A percentile compares a stretch with the other conserved stretches of the same genome.
These are phyloP conservation scores for Aspergillus transmontanensis DNA, from an alignment of 2,329 filamentous ascomycete genomes.

Conservation along the genomic window DNA sequence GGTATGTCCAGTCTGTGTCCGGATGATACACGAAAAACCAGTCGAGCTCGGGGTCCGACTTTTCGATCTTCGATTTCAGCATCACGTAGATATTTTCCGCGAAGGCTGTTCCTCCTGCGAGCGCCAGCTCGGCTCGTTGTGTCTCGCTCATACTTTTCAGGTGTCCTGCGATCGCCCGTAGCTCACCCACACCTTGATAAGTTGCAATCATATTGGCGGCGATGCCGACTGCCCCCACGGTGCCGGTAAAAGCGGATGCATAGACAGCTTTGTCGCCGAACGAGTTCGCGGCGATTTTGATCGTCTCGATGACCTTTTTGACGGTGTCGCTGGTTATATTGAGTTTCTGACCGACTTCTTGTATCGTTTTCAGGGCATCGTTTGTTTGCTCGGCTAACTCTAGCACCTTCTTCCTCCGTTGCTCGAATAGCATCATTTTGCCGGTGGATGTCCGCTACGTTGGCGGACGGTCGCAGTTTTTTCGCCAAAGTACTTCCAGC, in stretches of 20 bases:
- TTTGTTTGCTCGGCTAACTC: background rate
- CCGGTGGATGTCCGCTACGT: background rate
- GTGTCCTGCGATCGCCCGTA: conserved; percentile 7
- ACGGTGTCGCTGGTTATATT: background rate
- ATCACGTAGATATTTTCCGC: conserved; percentile 7
- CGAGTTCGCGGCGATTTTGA: conserved; percentile 4
- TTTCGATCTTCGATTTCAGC: conserved; percentile 6
- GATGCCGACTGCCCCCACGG: background rate
- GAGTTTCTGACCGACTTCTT: background rate
- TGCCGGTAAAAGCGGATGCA: background rate
- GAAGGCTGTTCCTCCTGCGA: background rate
- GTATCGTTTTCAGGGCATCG: background rate
- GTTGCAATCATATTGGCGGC: background rate
- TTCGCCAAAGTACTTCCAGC: background rate
- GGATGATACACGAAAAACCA: conserved; percentile 10
- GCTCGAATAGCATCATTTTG: background rate
- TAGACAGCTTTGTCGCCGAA: conserved; percentile 8
- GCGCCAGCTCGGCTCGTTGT: conserved; percentile 1
- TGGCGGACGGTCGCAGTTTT: background rate
- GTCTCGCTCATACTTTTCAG: conserved; percentile 4
- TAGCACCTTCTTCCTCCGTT: background rate
- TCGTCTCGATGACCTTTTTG: background rate
- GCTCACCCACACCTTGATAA: conserved; percentile 6
- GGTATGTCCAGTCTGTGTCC: conserved; percentile 9
- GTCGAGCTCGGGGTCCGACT: background rate